phyloP scores from a whole-genome alignment of 2,329 filamentous ascomycete genomes.

The Diaporthe citri region DNA sequence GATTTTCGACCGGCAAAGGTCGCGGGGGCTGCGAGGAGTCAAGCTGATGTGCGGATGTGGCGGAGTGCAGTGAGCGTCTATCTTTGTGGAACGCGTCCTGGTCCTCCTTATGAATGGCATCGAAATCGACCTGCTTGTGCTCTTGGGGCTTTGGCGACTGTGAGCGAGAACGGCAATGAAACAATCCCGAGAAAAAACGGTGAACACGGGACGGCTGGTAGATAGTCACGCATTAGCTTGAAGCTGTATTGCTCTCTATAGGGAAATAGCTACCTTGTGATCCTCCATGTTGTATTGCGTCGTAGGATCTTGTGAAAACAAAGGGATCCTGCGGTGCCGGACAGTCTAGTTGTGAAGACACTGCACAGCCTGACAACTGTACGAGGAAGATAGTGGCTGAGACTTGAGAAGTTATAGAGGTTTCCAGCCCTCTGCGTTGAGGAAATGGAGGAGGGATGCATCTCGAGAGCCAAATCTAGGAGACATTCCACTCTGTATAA shows the following conservation, averaged over 20 bases:
- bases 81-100: not conserved
- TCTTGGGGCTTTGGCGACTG: not conserved
- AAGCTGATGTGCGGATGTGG: not conserved
- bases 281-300: not conserved
- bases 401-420: too few relatives aligned
- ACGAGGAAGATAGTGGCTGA: not conserved
- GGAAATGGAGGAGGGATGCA: not conserved
- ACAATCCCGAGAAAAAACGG: not conserved
- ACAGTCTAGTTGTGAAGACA: not conserved
- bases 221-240: not conserved
- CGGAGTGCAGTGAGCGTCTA: not conserved
- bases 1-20: not conserved
- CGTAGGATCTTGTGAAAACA: too few relatives aligned
- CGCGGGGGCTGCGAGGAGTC: not conserved
- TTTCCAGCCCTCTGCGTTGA: not conserved
- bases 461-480: not conserved
- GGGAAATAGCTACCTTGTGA: not conserved
- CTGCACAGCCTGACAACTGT: not conserved
- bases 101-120: not conserved
- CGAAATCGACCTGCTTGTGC: not conserved
- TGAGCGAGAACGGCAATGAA: not conserved
- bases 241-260: too few relatives aligned
- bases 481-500: not conserved
- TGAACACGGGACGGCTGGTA: not conserved
- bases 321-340: not conserved